phyloP scores from a whole-genome alignment of 768 basidiomycete species.

The Nidularia pulvinata region DNA sequence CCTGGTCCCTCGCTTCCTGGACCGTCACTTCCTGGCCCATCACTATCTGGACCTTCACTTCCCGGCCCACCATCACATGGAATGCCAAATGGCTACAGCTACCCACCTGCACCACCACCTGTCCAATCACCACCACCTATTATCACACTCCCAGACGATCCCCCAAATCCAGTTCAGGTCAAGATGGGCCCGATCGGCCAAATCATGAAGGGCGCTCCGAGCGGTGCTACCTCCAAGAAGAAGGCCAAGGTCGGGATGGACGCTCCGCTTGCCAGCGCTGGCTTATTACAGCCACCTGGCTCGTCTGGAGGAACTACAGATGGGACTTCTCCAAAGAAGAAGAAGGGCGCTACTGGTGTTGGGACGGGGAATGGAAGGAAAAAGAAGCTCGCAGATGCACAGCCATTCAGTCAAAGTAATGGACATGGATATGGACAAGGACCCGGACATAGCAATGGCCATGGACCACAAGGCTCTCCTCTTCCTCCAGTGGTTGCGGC shows the following conservation, averaged over 20 bases:
- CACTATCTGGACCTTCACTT: constrained; percentile 8
- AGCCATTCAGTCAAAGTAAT: too few relatives aligned
- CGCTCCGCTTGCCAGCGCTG: background rate
- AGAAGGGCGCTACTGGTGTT: constrained; percentile 35
- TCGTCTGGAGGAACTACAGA: constrained; percentile 6
- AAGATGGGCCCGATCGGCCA: constrained; percentile 85
- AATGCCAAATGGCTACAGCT: background rate
- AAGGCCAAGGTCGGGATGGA: constrained; percentile 26
- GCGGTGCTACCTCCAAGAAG: constrained; percentile 61
- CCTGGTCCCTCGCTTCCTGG: constrained; percentile 8
- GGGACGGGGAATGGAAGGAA: constrained; percentile 47
- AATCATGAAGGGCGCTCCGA: constrained; percentile 51
- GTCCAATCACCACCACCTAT: constrained; percentile 10
- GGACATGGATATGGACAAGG: constrained; percentile 4
- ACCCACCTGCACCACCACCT: constrained; percentile 8
- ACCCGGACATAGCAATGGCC: too few relatives aligned
- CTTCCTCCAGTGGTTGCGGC: constrained; percentile 24
- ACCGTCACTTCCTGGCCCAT: constrained; percentile 7
- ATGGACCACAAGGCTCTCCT: constrained; percentile 5
- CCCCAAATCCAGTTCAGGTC: constrained; percentile 51
- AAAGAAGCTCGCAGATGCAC: constrained; percentile 40
- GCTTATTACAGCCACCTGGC: constrained; percentile 4
- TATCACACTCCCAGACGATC: constrained; percentile 61
- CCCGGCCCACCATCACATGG: background rate
- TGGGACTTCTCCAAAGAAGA: constrained; percentile 35